phyloP scores from a whole-genome alignment of 352 stramenopile genomes.

The Phytophthora quininea region DNA sequence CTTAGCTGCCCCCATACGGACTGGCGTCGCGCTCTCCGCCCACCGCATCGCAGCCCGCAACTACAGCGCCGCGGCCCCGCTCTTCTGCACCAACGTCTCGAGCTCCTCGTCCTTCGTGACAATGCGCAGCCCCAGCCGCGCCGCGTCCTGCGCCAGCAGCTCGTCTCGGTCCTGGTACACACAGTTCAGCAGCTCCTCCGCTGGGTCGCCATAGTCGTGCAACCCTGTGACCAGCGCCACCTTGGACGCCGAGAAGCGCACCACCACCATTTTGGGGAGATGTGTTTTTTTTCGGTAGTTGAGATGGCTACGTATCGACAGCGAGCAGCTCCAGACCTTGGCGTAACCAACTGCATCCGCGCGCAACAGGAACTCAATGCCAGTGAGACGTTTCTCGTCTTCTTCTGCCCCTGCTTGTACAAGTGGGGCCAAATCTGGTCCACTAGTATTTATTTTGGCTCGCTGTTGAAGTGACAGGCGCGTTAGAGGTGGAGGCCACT shows the following conservation, averaged over 20 bases:
- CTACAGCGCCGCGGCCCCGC: constrained; percentile 43
- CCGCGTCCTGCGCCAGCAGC: constrained; percentile 54
- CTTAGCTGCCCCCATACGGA: constrained; percentile 37
- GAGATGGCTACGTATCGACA: constrained; percentile 10
- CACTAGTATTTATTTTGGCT: too few species aligned
- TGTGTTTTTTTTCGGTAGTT: neutral
- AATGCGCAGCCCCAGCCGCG: constrained; percentile 46
- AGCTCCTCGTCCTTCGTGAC: constrained; percentile 70
- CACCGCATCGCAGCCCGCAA: constrained; percentile 59
- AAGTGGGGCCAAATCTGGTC: too few species aligned
- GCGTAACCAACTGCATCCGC: constrained; percentile 22
- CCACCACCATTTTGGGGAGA: constrained; percentile 28
- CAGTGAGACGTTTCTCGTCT: constrained; percentile 2
- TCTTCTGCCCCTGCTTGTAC: neutral
- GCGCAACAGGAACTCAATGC: constrained; percentile 27
- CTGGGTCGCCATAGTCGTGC: constrained; percentile 70
- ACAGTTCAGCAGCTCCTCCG: constrained; percentile 49
- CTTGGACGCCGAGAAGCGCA: constrained; percentile 76
- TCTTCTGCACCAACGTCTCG: constrained; percentile 54
- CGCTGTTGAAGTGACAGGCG: too few species aligned
- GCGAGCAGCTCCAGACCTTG: constrained; percentile 15
- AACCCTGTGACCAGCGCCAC: constrained; percentile 72
- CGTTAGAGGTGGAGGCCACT: neutral
- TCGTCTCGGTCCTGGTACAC: constrained; percentile 74
- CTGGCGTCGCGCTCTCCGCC: constrained; percentile 39